phyloP scores from a whole-genome alignment of 176 grass and related monocot genomes.

The Hordeum marinum region DNA sequence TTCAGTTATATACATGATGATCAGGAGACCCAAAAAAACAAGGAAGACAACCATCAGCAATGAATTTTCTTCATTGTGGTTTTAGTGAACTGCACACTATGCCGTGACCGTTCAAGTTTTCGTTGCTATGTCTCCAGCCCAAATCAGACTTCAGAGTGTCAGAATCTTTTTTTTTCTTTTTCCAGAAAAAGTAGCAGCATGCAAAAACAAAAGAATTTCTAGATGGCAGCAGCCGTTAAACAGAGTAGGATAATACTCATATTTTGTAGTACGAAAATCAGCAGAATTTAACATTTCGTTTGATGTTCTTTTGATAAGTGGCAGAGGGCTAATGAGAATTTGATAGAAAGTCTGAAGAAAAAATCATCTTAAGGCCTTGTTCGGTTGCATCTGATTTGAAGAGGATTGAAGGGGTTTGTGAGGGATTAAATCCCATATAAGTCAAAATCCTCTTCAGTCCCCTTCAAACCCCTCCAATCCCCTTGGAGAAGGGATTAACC shows the following conservation, averaged over 20 bases:
- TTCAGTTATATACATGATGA: neutral
- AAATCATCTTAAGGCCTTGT: no score
- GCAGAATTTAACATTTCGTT: neutral
- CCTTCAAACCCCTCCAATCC: no score
- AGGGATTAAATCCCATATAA: no score
- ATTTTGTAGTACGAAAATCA: neutral
- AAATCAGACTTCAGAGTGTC: neutral
- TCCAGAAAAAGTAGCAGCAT: neutral
- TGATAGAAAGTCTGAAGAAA: no score
- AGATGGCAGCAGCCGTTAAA: neutral
- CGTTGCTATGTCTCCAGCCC: no score
- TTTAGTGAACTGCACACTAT: neutral
- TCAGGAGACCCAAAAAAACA: neutral
- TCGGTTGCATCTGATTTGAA: no score
- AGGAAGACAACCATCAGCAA: neutral
- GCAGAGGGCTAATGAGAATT: no score
- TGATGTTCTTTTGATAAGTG: no score
- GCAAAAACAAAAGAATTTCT: neutral
- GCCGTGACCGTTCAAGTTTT: neutral
- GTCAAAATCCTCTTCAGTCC: no score
- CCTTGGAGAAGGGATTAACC: no score
- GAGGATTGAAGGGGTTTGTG: no score
- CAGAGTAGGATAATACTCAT: neutral
- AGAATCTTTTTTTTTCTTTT: neutral
- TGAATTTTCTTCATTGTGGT: neutral